phyloP scores from a whole-genome alignment of 345 rosid species.

The Draba incana region DNA sequence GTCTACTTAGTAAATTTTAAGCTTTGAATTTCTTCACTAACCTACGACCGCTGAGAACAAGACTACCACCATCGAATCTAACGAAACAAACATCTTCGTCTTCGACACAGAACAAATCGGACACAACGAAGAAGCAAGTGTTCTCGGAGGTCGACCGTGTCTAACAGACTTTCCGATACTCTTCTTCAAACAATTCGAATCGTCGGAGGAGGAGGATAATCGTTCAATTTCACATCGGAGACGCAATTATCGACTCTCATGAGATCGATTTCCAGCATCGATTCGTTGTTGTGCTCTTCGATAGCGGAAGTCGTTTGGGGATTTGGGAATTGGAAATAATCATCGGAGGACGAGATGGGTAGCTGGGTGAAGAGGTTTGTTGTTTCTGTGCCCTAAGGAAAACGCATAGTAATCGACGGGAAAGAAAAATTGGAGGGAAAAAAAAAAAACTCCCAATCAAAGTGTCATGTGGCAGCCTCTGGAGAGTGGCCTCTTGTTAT shows the following conservation, averaged over 20 bases:
- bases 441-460: too few relatives aligned
- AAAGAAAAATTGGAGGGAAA: too few relatives aligned
- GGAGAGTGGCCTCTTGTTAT: too few relatives aligned
- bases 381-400: too few relatives aligned
- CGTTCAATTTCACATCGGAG: conserved; percentile 44
- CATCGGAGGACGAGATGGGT: conserved; percentile 28
- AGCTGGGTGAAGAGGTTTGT: too few relatives aligned
- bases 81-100: conserved; percentile 96
- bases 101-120: conserved; percentile 23
- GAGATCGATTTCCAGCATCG: conserved; percentile 47
- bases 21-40: conserved; percentile 36
- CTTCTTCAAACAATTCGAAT: conserved; percentile 36
- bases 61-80: conserved; percentile 96
- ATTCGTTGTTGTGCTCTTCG: conserved; percentile 6
- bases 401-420: too few relatives aligned
- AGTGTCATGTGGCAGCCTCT: too few relatives aligned
- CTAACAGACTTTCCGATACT: conserved; percentile 36
- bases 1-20: conserved; percentile 1
- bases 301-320: background rate
- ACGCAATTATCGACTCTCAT: conserved; percentile 60
- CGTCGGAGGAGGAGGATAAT: conserved; percentile 36
- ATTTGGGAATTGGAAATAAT: conserved; percentile 27
- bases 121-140: conserved; percentile 19
- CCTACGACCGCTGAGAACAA: conserved; percentile 98
- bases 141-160: conserved; percentile 79